Base-by-base conservation (phyloP, 2,329 filamentous ascomycete genomes). In the Cadophora sp. region DNA sequence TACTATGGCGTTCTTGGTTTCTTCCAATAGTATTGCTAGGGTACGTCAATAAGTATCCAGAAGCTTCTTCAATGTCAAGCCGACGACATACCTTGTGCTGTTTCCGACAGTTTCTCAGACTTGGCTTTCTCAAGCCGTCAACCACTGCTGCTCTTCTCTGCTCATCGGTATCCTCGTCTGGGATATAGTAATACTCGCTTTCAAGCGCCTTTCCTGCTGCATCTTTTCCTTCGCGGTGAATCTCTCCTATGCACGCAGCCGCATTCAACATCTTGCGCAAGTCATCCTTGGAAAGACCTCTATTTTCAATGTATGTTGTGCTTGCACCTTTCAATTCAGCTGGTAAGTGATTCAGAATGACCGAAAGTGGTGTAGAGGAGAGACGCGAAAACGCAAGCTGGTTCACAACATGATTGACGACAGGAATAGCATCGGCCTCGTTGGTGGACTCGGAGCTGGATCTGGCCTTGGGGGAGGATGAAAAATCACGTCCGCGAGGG, bases 171-270 rank as follows among this genome's bases (percentile, higher is more conserved):
- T 99, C 96, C 76, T 89, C 86, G 79, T 98, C 95, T 0, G 94
- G 92, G 8, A 97, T 85, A 77, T 99, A 99, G 81, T 98, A 98
- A 79, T 97, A 98, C 79, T 99, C 94, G 83, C 92, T 97, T 84
- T 99, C 95, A 0, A 99, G 86, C 7, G 91, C 83, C 82, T 97
- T 96, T 73, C 96, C 96, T 0, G 96, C 95, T 5, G 96, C 96
- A 78, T 99, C 96, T 80, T 98, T 99, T 77, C 96, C 96, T 79
- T 95, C 91, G 48, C 96, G 91, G 62, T 87, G 85, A 75, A 99
- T 97, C 79, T 96, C 91, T 58, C 96, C 96, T 71, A 98, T 89
- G 77, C 93, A 97, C 9, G 86, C 80, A 6, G 92, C 92, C 27
- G 84, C 83, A 77, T 94, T 91, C 53, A 98, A 87, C 67, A 97